Evolutionary conservation across 176 grass and related monocot species (phyloP), one percentile per base, ranked within the genome.

Genomic region (Oryza meyeriana): DNA sequence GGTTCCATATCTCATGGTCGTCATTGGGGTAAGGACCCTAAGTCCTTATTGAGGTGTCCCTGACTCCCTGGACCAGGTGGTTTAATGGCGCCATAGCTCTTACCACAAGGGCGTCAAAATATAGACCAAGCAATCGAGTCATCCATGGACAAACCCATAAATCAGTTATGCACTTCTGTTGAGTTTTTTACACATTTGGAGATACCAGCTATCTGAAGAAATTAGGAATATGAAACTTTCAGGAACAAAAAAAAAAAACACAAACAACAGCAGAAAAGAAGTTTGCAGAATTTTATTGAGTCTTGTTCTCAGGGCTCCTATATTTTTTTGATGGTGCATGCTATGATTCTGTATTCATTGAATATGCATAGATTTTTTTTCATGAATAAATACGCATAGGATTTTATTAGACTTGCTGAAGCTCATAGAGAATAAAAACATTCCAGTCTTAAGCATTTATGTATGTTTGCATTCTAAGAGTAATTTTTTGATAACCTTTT

Each of bases 401-500:
- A 34, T 84, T 48, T 52, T 7, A 16, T 81, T 27, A 5, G 32
- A 59, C 20, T 32, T 42, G 0, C 22, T 11, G 25, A 74, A 27
- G 7, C 4, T 57, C 61, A 66, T 78, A 69, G 31, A 75, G 14
- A 35, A 66, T 26, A 26, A 17, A 65, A 44, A 27, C 33, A 4
- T 70, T 69, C 13, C 16, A 41, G 5, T 30, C 6, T 17, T 17
- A 68, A 80, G 25, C 33, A 31, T 66, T 33, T 16, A 29, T 71
- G 30, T 33, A 47, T 39, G 38, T 34, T 1, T 33, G 47, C 62
- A 52, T 69, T 26, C 12, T 63, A 38, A 18, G 40, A 59, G 28
- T 61, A 64, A 14, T 47, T 83, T 75, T 80, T 61, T 89, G 6
- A 85, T 74, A 29, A 74, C 76, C 50, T 80, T 34, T 45, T 74